Conservation (phyloP, 805 yeast genomes). For the Clavispora fructus region DNA sequence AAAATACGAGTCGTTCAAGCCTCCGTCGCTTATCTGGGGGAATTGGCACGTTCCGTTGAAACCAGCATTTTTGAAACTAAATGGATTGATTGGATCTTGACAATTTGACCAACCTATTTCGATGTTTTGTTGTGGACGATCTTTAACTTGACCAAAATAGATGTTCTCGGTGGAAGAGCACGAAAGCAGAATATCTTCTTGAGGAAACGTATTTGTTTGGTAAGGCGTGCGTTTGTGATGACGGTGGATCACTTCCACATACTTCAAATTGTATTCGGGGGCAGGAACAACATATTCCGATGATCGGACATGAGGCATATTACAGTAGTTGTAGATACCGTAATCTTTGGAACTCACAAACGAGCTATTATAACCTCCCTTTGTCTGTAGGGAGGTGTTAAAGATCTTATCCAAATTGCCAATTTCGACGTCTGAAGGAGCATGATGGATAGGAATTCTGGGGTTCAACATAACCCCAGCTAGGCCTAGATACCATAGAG, state of each 20-base stretch:
- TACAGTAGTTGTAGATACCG: slow-evolving; percentile 2
- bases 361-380: not conserved
- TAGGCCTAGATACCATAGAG: not conserved
- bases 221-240: slow-evolving; percentile 3
- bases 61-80: not conserved
- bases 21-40: slow-evolving; percentile 1
- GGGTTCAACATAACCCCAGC: not conserved
- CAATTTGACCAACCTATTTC: not conserved
- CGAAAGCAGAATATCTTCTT: not conserved
- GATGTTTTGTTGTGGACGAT: not conserved
- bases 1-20: not conserved
- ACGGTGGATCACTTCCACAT: slow-evolving; percentile 3
- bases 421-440: not conserved
- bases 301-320: slow-evolving; percentile 2
- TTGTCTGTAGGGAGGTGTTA: not conserved
- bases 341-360: not conserved
- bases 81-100: not conserved
- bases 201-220: not conserved
- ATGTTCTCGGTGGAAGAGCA: not conserved
- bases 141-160: not conserved
- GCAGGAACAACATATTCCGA: not conserved
- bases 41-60: slow-evolving; percentile 2
- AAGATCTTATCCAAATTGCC: not conserved
- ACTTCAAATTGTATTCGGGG: not conserved
- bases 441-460: not conserved